Percentiles rank a stretch among this genome's conserved stretches.
Conservation (phyloP, 495 filamentous ascomycete genomes). For the Barbatosphaeria neglecta region DNA sequence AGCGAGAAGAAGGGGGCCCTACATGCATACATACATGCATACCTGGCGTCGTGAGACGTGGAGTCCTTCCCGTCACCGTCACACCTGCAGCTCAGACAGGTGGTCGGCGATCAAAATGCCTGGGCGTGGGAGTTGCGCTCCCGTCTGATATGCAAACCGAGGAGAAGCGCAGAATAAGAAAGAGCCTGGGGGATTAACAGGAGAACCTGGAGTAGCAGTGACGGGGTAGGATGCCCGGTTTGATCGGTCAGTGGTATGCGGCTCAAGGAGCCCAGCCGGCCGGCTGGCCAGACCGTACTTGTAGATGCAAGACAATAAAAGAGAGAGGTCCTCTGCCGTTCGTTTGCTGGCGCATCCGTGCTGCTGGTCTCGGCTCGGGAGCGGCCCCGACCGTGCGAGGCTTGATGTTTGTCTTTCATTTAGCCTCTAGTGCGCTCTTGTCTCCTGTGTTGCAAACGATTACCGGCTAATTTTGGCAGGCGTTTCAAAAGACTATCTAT, state of each 20-base stretch:
- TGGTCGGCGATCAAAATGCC: not conserved
- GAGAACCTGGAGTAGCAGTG: not conserved
- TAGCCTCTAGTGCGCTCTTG: not conserved
- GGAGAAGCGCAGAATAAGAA: too few relatives aligned
- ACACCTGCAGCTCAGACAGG: not conserved
- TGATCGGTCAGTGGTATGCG: not conserved
- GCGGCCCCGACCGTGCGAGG: not conserved
- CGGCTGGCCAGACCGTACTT: too few relatives aligned
- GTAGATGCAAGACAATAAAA: too few relatives aligned
- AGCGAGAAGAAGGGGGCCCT: too few relatives aligned
- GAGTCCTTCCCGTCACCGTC: not conserved
- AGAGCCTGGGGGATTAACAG: not conserved
- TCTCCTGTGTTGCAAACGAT: slow-evolving; percentile 6
- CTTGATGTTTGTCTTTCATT: not conserved
- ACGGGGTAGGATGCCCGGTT: not conserved
- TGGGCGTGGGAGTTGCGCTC: not conserved
- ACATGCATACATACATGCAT: too few relatives aligned
- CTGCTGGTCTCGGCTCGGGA: not conserved
- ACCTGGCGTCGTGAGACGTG: not conserved
- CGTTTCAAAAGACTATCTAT: too few relatives aligned
- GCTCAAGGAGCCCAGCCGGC: not conserved
- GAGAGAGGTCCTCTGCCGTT: too few relatives aligned
- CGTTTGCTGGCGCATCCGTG: too few relatives aligned
- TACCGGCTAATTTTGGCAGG: slow-evolving; percentile 9
- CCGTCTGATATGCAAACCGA: too few relatives aligned